A percentile compares a stretch with the other conserved stretches of the same genome.
Evolutionary conservation across 2,329 filamentous ascomycete species (phyloP).

Genomic region (Biscogniauxia mediterranea): DNA sequence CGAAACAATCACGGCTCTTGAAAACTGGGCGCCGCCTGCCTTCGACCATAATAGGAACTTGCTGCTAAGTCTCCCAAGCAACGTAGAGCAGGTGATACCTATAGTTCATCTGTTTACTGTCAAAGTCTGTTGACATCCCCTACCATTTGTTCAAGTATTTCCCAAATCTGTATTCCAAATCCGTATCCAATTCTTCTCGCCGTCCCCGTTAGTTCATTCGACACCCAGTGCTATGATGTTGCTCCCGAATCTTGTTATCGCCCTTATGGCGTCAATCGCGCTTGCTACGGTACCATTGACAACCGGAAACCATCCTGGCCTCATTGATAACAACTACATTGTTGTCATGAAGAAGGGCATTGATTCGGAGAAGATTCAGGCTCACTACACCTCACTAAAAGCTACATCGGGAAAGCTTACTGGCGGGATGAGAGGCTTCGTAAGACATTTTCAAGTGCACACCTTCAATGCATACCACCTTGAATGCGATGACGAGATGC

Average conservation of each 20-base stretch:
- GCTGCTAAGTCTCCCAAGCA: background rate
- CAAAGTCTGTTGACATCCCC: background rate
- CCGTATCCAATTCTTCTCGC: no score
- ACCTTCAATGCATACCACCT: slow-evolving; percentile 27
- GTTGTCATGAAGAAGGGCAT: slow-evolving; percentile 24
- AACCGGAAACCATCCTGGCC: slow-evolving; percentile 12
- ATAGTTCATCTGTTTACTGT: background rate
- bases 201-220: no score
- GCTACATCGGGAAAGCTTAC: slow-evolving; percentile 7
- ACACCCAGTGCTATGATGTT: slow-evolving; percentile 13
- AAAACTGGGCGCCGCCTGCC: background rate
- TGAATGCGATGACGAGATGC: slow-evolving; percentile 23
- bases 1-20: background rate
- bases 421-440: slow-evolving; percentile 17
- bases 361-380: slow-evolving; percentile 8
- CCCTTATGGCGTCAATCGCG: slow-evolving; percentile 11
- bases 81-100: background rate
- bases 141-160: background rate
- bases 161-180: background rate
- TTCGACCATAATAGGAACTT: background rate
- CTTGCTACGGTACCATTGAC: slow-evolving; percentile 22
- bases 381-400: slow-evolving; percentile 19
- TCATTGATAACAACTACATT: slow-evolving; percentile 26
- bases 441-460: slow-evolving; percentile 22
- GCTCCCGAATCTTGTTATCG: slow-evolving; percentile 7